Evolutionary conservation across 306 rosid genomes (phyloP), one percentile per base, ranked within the genome.

Genomic region (Biancaea sappan): DNA sequence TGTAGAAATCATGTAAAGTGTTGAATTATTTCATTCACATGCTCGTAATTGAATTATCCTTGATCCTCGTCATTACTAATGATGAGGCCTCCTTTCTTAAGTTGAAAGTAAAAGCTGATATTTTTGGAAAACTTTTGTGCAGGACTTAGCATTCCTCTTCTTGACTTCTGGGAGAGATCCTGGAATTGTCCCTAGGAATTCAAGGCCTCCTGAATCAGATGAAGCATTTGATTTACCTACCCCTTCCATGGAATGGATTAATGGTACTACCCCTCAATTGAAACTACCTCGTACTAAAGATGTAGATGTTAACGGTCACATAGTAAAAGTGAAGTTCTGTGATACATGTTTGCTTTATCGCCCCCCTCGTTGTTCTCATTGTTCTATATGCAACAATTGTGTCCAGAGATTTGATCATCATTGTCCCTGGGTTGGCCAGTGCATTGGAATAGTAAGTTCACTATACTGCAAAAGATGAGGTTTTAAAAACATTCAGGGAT

Each of bases 381-480:
- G 98, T 76, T 94, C 98, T 76, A 85, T 94, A 75, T 94, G 98
- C 89, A 92, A 94, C 93, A 94, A 94, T 72, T 94, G 98, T 63
- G 92, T 94, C 76, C 89, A 88, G 93, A 88, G 90, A 86, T 94
- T 94, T 74, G 98, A 94, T 92, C 98, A 94, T 88, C 98, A 94
- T 69, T 94, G 98, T 64, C 97, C 97, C 51, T 94, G 98, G 98
- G 97, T 94, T 79, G 98, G 98, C 44, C 98, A 94, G 86, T 94
- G 98, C 89, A 88, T 94, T 64, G 98, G 98, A 90, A 72, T 82
- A 24, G 98, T 94, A 91, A 86, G 96, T 85, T 78, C 61, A 1
- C 47, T 56, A 44, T 28, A 18, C 34, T 47, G 26, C 66, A 54
- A 63, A 22, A 18, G 35, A 35, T 61, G 31, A 18, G 59, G 38